These are phyloP conservation scores for Lactarius sp. DNA, from an alignment of 768 basidiomycete species.

Conservation along the genomic window DNA sequence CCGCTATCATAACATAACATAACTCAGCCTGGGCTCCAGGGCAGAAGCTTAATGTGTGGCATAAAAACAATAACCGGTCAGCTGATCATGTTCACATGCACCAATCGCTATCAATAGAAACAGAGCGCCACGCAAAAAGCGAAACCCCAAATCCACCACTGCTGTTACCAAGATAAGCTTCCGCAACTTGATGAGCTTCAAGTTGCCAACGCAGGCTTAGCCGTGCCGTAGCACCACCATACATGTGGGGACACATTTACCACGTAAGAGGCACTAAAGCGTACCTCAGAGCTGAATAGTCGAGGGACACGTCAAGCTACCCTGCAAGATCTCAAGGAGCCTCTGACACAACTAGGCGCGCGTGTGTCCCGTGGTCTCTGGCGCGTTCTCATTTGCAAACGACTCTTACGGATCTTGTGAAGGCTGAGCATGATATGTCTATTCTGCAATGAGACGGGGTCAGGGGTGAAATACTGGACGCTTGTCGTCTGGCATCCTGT, in stretches of 20 bases:
- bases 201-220: not conserved
- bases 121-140: not conserved
- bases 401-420: not conserved
- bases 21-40: not conserved
- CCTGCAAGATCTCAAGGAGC: too few relatives aligned
- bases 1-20: not conserved
- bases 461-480: not conserved
- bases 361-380: not conserved
- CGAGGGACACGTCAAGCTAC: not conserved
- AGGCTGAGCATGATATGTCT: not conserved
- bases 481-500: not conserved
- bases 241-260: not conserved
- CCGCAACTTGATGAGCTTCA: not conserved
- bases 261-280: not conserved
- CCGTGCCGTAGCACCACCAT: too few relatives aligned
- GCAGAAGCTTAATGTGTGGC: not conserved
- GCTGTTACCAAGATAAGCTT: not conserved
- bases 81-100: not conserved
- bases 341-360: not conserved
- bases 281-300: not conserved
- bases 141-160: not conserved
- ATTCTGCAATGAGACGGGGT: not conserved
- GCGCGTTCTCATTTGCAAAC: not conserved
- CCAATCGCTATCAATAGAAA: not conserved
- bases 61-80: not conserved